These are phyloP conservation scores for Royoungia palumana DNA, from an alignment of 768 basidiomycete genomes.

Conservation along the genomic window DNA sequence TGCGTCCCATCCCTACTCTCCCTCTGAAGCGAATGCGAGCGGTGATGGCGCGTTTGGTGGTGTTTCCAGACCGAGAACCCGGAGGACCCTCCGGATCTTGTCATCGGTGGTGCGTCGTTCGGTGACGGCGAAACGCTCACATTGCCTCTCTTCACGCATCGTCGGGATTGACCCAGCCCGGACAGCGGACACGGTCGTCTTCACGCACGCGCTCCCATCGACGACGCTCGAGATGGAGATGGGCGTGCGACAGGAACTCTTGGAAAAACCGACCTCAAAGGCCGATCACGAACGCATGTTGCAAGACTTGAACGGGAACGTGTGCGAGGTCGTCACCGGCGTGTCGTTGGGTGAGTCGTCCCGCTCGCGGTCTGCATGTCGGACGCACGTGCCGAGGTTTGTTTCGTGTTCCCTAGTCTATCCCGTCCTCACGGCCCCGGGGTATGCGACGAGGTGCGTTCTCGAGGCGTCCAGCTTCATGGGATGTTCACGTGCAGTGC, in stretches of 20 bases:
- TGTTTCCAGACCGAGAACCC: constrained; percentile 44
- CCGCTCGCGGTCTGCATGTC: neutral
- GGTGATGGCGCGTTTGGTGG: neutral
- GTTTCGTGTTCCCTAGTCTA: constrained; percentile 45
- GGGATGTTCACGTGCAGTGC: neutral
- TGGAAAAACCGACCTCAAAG: constrained; percentile 84
- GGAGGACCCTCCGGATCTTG: constrained; percentile 73
- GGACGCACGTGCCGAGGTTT: neutral
- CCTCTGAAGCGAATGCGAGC: neutral
- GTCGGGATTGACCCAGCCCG: neutral
- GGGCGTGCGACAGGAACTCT: constrained; percentile 59
- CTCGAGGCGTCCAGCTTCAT: neutral
- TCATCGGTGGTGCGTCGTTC: constrained; percentile 59
- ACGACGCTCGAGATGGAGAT: constrained; percentile 45
- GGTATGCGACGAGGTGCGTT: constrained; percentile 65
- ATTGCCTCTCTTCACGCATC: too few relatives aligned
- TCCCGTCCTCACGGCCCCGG: constrained; percentile 71
- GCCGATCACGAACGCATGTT: constrained; percentile 87
- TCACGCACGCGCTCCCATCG: constrained; percentile 67
- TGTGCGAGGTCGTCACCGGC: constrained; percentile 92
- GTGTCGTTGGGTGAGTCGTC: constrained; percentile 69
- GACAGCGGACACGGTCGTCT: constrained; percentile 92
- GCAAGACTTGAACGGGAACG: constrained; percentile 76
- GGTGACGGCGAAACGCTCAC: too few relatives aligned
- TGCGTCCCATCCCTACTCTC: constrained; percentile 29